Base-by-base conservation (phyloP, 2,329 filamentous ascomycete species). In the Pleurostoma richardsiae region DNA sequence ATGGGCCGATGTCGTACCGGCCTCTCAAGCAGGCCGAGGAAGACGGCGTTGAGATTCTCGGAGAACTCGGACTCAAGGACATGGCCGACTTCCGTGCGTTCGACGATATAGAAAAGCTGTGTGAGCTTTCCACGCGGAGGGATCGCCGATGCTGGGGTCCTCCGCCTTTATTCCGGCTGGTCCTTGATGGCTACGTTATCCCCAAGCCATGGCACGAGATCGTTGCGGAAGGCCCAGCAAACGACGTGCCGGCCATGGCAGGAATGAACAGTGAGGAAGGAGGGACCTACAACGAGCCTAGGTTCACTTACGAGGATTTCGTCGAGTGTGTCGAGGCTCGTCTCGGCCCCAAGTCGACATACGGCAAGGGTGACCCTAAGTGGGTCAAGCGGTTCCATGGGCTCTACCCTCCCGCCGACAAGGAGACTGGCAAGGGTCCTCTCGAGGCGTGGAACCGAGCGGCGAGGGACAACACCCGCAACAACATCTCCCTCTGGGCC, bases 161-260 rank as follows among this genome's bases (percentile, higher is more conserved):
- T 31, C 42, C 31, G 29, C 42, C 31, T 39, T 44, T 31, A 28
- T 44, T 31, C 28, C 42, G 42, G 11, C n/a, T 29, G 11, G 26
- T 19, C 42, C 29, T 38, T 11, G 42, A 44, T 31, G 42, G 42
- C 10, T 44, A 44, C n/a, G 42, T 39, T 10, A 33, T 44, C 36
- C 31, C 42, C 2, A 27, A 19, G 29, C 30, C 42, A n/a, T 44
- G 36, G n/a, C 29, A 26, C 26, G 42, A 44, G 42, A 27, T 27
- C 31, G 28, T 44, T n/a, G 8, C 10, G 27, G 28, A 19, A 3
- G 42, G 42, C 5, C 33, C 42, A n/a, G 19, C 31, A 0, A 39
- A 44, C 30, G 42, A 44, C 8, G 31, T 39, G 31, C 42, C 33
- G 28, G 42, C 39, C 31, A 44, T 44, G 4, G 36, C 42, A 3